Evolutionary conservation across 2,329 filamentous ascomycete species (phyloP), one percentile per base, ranked within the genome.

Genomic region (Cladophialophora psammophila): DNA sequence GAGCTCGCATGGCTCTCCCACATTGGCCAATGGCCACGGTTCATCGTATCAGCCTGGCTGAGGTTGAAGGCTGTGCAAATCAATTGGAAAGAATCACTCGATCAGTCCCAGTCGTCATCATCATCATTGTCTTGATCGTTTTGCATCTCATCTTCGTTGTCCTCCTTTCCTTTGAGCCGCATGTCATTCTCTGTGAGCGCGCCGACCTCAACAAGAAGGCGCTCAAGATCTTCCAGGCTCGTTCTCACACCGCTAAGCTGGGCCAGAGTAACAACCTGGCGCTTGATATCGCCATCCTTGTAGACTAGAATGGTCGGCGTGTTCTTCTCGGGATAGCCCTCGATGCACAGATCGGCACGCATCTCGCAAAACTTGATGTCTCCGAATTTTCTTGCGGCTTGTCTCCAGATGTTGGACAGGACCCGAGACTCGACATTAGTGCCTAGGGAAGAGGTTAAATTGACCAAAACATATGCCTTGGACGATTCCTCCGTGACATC

Each of bases 291-390:
- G 18, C 93, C 93, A 74, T 97, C 93, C 76, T 90, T 91, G 80
- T 99, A 99, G 0, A 97, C 87, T 69, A 99, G 77, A 40, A 99
- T 93, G 0, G 95, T 99, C 1, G 95, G 95, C 65, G 93, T 97
- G 78, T 99, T 99, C 65, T 87, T 86, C 75, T 98, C 95, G 1
- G 95, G 95, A 78, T 99, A 99, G 48, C 93, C 93, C 78, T 98
- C 95, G 73, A 99, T 97, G 65, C 95, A 97, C 81, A 97, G 88
- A 76, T 93, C 90, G 6, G 90, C 95, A 73, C 90, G 87, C 73
- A 99, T 98, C 81, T 98, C 92, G 78, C 94, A 98, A 80, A 99
- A 99, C 81, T 99, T 99, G 78, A 99, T 84, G 71, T 99, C 94
- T 20, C 93, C 93, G 76, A 93, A 99, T 75, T 94, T 93, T 67